Evolutionary conservation across 176 grass and related monocot species (phyloP), one percentile per base, ranked within the genome.

Genomic region (Carex myosuroides): DNA sequence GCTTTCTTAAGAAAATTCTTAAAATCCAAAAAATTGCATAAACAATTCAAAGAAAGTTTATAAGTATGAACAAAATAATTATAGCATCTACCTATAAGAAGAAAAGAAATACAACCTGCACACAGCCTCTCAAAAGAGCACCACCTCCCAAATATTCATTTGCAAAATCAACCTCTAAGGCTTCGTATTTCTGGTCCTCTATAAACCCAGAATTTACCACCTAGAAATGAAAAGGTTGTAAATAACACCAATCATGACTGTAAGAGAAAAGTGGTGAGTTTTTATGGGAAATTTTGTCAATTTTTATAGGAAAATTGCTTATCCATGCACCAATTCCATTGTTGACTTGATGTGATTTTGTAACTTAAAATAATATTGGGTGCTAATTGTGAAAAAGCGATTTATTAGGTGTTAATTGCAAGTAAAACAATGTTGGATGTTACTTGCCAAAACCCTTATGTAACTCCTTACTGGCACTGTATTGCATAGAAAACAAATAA

Each of bases 131-230:
- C 4, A 42, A 84, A 93, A 98, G 92, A 82, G 95, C 92, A 60
- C 95, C 95, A 58, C 95, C 95, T 85, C 95, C 95, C 64, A 98
- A 78, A 92, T 89, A 95, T 64, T 93, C 90, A 93, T 98, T 95
- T 87, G 96, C 91, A 87, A 98, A 98, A 71, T 98, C 96, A 63
- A 93, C 93, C 83, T 98, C 85, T 81, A 95, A 63, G 74, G 96
- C 70, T 93, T 95, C 93, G 83, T 88, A 42, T 57, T 83, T 79
- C 78, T 98, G 91, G 76, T 98, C 96, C 91, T 98, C 96, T 73
- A 98, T 98, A 32, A 95, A 93, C 57, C 93, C 95, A 9, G 74
- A 87, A 79, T 87, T 82, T 81, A 89, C 85, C 59, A 95, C 88
- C 96, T 98, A 85, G 72, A 83, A 91, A 93, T 75, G 83, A 94